phyloP scores from a whole-genome alignment of 2,329 filamentous ascomycete species.

The Xylaria sp. region DNA sequence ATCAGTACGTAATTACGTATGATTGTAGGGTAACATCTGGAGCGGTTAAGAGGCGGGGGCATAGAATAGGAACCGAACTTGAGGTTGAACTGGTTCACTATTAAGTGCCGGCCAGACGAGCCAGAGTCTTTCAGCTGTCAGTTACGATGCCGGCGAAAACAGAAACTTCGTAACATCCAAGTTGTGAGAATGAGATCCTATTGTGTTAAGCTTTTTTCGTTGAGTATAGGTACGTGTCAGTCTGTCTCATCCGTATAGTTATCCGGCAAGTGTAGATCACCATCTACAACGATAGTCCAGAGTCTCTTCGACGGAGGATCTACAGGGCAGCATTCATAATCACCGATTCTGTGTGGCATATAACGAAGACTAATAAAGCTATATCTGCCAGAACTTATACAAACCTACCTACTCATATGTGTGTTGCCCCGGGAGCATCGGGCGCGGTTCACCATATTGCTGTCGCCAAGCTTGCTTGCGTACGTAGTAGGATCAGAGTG shows the following conservation, averaged over 20 bases:
- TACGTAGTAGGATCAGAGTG: not conserved
- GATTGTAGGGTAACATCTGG: too few relatives aligned
- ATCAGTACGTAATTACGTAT: too few relatives aligned
- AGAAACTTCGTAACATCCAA: not conserved
- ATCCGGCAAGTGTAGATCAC: not conserved
- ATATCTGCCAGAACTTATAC: not conserved
- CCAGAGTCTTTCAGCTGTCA: not conserved
- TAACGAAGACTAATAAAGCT: too few relatives aligned
- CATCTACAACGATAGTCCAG: too few relatives aligned
- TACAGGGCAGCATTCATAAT: too few relatives aligned
- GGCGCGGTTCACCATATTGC: not conserved
- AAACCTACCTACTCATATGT: not conserved
- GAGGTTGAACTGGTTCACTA: not conserved
- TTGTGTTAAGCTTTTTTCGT: too few relatives aligned
- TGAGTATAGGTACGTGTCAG: too few relatives aligned
- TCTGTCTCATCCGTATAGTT: not conserved
- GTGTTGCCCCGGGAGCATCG: not conserved
- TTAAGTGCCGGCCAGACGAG: not conserved
- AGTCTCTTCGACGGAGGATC: too few relatives aligned
- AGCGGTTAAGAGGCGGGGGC: not conserved
- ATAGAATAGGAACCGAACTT: not conserved
- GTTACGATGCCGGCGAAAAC: not conserved
- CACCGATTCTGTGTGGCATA: too few relatives aligned
- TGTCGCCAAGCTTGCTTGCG: not conserved
- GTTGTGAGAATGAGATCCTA: too few relatives aligned